These are phyloP conservation scores for Auriscalpium vulgare DNA, from an alignment of 768 basidiomycete species.

Conservation along the genomic window DNA sequence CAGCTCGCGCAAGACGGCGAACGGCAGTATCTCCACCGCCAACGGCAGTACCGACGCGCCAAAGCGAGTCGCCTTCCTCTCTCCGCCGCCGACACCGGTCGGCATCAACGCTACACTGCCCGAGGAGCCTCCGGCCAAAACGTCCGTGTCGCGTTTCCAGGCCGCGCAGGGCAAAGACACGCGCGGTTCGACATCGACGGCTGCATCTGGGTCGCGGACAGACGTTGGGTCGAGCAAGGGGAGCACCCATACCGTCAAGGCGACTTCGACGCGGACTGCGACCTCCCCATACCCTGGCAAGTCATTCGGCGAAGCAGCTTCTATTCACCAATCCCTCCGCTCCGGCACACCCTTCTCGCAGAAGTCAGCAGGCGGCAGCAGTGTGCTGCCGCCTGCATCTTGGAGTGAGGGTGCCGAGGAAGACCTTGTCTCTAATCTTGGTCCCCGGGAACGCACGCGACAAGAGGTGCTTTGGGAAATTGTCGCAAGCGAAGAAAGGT, in stretches of 20 bases:
- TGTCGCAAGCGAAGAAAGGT: conserved; percentile 93
- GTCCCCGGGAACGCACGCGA: conserved; percentile 88
- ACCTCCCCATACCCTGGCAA: conserved; percentile 55
- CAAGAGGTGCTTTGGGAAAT: conserved; percentile 98
- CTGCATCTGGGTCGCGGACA: conserved; percentile 53
- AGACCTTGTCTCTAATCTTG: conserved; percentile 87
- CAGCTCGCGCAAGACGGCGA: conserved; percentile 33
- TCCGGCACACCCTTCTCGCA: conserved; percentile 79
- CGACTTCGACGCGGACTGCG: conserved; percentile 55
- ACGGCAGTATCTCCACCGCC: conserved; percentile 24
- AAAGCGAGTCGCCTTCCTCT: conserved; percentile 86
- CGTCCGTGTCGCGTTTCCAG: conserved; percentile 71
- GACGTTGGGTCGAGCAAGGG: conserved; percentile 43
- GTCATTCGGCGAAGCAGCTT: conserved; percentile 36
- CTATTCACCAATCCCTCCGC: conserved; percentile 58
- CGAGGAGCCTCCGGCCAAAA: conserved; percentile 47
- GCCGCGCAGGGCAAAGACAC: conserved; percentile 63
- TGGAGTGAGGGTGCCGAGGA: conserved; percentile 96
- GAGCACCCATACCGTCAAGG: conserved; percentile 35
- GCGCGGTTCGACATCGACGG: conserved; percentile 57
- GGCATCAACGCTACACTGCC: conserved; percentile 44
- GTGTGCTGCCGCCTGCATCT: conserved; percentile 68
- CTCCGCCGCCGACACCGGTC: conserved; percentile 63
- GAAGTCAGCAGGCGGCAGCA: conserved; percentile 59
- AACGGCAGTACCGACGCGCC: conserved; percentile 39